These are phyloP conservation scores for Cercospora beticola DNA, from an alignment of 2,329 filamentous ascomycete genomes.

Conservation along the genomic window DNA sequence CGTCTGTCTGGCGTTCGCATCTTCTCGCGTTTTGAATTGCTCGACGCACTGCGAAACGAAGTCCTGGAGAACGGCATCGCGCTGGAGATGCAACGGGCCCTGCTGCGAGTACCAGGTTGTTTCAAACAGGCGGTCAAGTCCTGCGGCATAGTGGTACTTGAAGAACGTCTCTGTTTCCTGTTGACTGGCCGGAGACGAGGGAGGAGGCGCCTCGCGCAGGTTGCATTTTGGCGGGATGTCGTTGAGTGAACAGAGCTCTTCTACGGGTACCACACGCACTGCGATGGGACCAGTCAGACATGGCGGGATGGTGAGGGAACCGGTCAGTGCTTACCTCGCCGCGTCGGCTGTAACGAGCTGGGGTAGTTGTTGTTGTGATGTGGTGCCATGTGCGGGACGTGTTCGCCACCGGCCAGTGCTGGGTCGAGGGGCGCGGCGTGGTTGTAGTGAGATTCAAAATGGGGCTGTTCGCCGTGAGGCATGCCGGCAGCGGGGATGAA, in stretches of 20 bases:
- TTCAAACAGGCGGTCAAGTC: slow-evolving; percentile 75
- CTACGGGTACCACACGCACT: slow-evolving; percentile 59
- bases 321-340: slow-evolving; percentile 30
- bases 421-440: slow-evolving; percentile 60
- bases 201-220: slow-evolving; percentile 37
- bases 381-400: slow-evolving; percentile 27
- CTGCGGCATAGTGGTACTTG: slow-evolving; percentile 71
- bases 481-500: slow-evolving; percentile 19
- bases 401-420: slow-evolving; percentile 54
- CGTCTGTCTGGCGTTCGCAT: slow-evolving; percentile 21
- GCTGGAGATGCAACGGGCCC: slow-evolving; percentile 54
- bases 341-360: slow-evolving; percentile 29
- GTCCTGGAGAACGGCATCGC: slow-evolving; percentile 60
- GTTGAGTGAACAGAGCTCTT: slow-evolving; percentile 49
- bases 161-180: slow-evolving; percentile 73
- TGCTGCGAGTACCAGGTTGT: slow-evolving; percentile 73
- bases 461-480: slow-evolving; percentile 6
- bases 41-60: slow-evolving; percentile 66
- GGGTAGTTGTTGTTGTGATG: slow-evolving; percentile 25
- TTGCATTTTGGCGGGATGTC: slow-evolving; percentile 29
- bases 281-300: slow-evolving; percentile 13
- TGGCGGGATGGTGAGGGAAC: not conserved
- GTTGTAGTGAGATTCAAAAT: slow-evolving; percentile 40
- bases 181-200: slow-evolving; percentile 49
- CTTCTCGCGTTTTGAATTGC: slow-evolving; percentile 36